Conservation (phyloP, 352 stramenopile genomes). For the Aphanomyces astaci region DNA sequence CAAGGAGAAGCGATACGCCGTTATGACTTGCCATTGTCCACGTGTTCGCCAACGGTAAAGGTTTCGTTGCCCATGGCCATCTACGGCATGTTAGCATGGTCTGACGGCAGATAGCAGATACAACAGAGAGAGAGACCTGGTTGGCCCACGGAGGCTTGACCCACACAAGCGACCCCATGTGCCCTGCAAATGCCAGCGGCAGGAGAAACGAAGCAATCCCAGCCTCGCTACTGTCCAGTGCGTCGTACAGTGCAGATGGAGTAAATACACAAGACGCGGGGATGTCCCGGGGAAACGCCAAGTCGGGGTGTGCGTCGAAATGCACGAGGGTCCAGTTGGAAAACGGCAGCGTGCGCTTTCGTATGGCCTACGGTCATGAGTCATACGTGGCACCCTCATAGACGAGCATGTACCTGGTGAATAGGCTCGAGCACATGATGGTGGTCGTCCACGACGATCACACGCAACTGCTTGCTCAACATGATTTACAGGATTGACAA, state of each 20-base stretch:
- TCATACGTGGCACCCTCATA: not conserved
- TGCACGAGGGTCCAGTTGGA: conserved; percentile 59
- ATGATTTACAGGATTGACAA: not conserved
- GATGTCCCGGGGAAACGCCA: conserved; percentile 53
- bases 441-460: conserved; percentile 70
- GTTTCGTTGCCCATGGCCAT: conserved; percentile 34
- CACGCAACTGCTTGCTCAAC: conserved; percentile 27
- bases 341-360: conserved; percentile 58
- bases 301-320: conserved; percentile 79
- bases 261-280: conserved; percentile 47
- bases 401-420: conserved; percentile 34
- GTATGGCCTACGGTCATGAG: conserved; percentile 46
- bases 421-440: conserved; percentile 69
- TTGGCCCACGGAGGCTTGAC: conserved; percentile 71
- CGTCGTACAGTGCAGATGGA: conserved; percentile 63
- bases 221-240: conserved; percentile 46
- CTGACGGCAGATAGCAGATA: no score
- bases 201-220: conserved; percentile 84
- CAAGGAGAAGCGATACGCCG: no score
- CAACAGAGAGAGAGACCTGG: no score
- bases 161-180: conserved; percentile 70
- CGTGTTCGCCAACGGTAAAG: conserved; percentile 38
- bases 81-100: conserved; percentile 19
- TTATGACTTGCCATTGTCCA: conserved; percentile 27
- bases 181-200: conserved; percentile 65